These are phyloP conservation scores for Fraxinus americana DNA, from an alignment of 257 asterid species.

Conservation along the genomic window DNA sequence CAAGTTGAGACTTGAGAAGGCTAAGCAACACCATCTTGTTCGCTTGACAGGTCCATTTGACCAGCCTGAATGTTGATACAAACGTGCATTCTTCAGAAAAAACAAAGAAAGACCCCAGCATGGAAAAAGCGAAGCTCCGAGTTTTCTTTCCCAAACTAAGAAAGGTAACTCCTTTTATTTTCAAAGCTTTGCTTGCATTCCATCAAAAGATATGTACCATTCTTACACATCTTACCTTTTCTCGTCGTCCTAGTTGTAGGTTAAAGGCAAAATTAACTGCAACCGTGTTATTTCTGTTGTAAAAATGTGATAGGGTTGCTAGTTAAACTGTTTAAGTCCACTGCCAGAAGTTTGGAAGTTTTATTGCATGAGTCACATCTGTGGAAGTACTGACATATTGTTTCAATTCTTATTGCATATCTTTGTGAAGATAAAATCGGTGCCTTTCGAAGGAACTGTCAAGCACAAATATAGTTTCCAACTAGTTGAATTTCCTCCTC, in stretches of 20 bases:
- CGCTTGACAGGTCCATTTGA: slow-evolving; percentile 47
- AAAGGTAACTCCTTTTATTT: slow-evolving; percentile 48
- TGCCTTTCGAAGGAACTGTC: slow-evolving; percentile 82
- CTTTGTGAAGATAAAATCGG: slow-evolving; percentile 56
- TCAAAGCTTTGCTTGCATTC: neutral
- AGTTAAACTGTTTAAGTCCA: neutral
- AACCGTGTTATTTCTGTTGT: neutral
- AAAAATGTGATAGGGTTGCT: neutral
- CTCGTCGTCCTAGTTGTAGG: neutral
- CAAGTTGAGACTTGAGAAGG: slow-evolving; percentile 85
- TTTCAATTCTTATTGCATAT: slow-evolving; percentile 20
- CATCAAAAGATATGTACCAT: neutral
- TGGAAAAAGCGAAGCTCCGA: slow-evolving; percentile 55
- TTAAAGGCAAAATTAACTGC: neutral
- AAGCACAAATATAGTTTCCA: slow-evolving; percentile 98
- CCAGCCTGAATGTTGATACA: slow-evolving; percentile 31
- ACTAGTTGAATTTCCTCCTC: slow-evolving; percentile 70
- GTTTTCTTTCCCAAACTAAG: slow-evolving; percentile 75
- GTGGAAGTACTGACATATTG: slow-evolving; percentile 22
- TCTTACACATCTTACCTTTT: neutral
- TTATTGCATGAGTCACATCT: neutral
- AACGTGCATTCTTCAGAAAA: slow-evolving; percentile 33
- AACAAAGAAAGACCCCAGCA: slow-evolving; percentile 37
- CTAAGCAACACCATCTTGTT: slow-evolving; percentile 65
- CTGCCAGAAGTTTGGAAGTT: neutral